Evolutionary conservation across 441 rosid species (phyloP), one percentile per base, ranked within the genome.

Genomic region (Euphorbia celastroides): DNA sequence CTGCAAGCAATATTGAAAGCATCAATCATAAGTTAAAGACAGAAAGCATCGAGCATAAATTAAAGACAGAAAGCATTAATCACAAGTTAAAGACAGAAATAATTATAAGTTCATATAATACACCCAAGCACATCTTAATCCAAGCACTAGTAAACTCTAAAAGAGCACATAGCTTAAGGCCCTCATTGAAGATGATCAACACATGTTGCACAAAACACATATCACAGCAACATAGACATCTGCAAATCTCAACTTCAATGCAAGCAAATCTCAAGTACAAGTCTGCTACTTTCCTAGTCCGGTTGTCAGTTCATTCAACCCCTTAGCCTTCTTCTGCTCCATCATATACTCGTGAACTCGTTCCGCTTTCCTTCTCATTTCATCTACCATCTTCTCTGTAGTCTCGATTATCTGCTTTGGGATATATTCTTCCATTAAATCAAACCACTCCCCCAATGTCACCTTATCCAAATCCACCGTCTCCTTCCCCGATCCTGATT

Each of bases 401-500:
- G 68, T 78, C 41, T 86, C 78, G 2, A 57, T 38, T 52, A 72
- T 81, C 74, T 80, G 80, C 70, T 80, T 75, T 0, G 68, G 81
- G 68, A 80, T 48, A 27, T 80, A 51, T 74, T 58, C 77, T 67
- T 79, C 84, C 85, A 86, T 56, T 61, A 42, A 77, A 60, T 76
- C 75, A 57, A 86, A 84, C 92, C 88, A 87, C 34, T 86, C 72
- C 58, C 74, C 80, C 48, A 84, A 26, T 5, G 80, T 77, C 85
- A 83, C 77, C 62, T 68, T 81, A 68, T 65, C 81, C 59, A 81
- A 77, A 77, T 81, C 81, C 28, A 70, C 17, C 27, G 38, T 66
- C 51, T 74, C 71, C 41, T 34, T 63, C 23, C 44, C 64, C 64
- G 56, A 67, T 57, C 64, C 78, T 28, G 32, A 52, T 19, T 62